Evolutionary conservation across 1,284 basidiomycete genomes (phyloP), one percentile per base, ranked within the genome.

Genomic region (Coniferiporia weirii): DNA sequence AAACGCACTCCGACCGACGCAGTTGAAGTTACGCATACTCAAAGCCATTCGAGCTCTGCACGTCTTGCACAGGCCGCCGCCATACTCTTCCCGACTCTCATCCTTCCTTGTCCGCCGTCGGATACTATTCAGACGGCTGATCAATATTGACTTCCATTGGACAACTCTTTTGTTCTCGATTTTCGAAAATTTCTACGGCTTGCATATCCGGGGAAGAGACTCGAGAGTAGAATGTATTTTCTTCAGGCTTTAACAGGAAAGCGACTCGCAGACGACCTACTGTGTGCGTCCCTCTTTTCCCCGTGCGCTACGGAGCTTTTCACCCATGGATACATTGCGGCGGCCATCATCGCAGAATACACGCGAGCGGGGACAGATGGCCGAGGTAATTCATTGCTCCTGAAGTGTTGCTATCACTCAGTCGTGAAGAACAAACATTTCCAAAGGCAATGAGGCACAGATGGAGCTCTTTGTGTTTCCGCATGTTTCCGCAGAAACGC

Each of bases 281-380:
- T 76, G 61, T 67, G 78, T 49, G 71, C 72, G 44, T 71, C 69
- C 22, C 71, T 77, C 0, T 71, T 69, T 43, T 19, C 40, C 10
- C 51, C 52, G 1, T 20, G 52, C 19, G 47, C 40, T 19, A 47
- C 56, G 8, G 70, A 72, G 34, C 73, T 73, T 15, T 65, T 70
- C 4, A 70, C 77, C 12, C 75, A 80, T 56, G 80, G 80, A 8
- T 80, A 78, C 60, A 67, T 82, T 32, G 79, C 79, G 0, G 72
- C 76, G 1, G 75, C 75, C 1, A 64, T 82, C 40, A 70, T 81
- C 10, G 73, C 74, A 27, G 72, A 72, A 49, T 80, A 77, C 63
- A 72, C 81, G 76, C 1, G 76, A 78, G 54, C 67, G 73, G 32
- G 79, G 80, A 2, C 72, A 75, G 43, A 69, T 78, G 27, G 80